phyloP scores from a whole-genome alignment of 495 filamentous ascomycete genomes.

The Penicillium atrosanguineum region DNA sequence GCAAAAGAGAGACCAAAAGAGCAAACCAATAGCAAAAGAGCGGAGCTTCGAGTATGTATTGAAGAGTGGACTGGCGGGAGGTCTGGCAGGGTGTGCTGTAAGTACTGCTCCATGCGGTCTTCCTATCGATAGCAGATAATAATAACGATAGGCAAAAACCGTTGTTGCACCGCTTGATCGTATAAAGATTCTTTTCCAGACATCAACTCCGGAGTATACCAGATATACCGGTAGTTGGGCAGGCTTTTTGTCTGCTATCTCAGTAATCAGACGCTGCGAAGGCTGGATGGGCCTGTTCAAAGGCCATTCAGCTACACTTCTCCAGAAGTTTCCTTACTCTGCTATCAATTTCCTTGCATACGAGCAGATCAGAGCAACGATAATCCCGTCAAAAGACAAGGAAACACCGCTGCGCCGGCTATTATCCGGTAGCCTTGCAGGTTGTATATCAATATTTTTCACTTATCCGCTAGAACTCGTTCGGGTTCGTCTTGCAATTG shows the following conservation, averaged over 20 bases:
- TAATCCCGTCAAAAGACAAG: constrained; percentile 64
- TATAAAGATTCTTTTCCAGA: constrained; percentile 95
- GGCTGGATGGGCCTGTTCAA: constrained; percentile 75
- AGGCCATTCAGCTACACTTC: constrained; percentile 84
- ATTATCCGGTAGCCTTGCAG: constrained; percentile 70
- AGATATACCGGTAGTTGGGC: constrained; percentile 85
- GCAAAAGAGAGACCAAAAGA: not conserved
- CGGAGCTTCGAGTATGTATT: constrained; percentile 76
- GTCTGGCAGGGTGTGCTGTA: constrained; percentile 80
- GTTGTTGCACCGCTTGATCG: constrained; percentile 89
- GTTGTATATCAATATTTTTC: constrained; percentile 81
- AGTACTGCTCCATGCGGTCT: constrained; percentile 20
- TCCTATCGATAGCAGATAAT: not conserved
- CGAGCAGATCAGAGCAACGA: constrained; percentile 74
- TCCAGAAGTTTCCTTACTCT: constrained; percentile 92
- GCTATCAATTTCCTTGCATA: constrained; percentile 94
- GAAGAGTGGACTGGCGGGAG: constrained; percentile 75
- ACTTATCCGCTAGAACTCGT: constrained; percentile 92
- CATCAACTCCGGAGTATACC: constrained; percentile 81
- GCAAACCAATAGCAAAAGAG: constrained; percentile 50
- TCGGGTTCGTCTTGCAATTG: constrained; percentile 86
- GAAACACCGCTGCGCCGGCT: constrained; percentile 77
- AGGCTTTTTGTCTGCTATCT: constrained; percentile 69
- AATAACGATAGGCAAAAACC: constrained; percentile 70
- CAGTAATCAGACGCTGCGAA: constrained; percentile 69